Evolutionary conservation across 495 filamentous ascomycete species (phyloP), one percentile per base, ranked within the genome.

Genomic region (Hypoxylon cercidicola): DNA sequence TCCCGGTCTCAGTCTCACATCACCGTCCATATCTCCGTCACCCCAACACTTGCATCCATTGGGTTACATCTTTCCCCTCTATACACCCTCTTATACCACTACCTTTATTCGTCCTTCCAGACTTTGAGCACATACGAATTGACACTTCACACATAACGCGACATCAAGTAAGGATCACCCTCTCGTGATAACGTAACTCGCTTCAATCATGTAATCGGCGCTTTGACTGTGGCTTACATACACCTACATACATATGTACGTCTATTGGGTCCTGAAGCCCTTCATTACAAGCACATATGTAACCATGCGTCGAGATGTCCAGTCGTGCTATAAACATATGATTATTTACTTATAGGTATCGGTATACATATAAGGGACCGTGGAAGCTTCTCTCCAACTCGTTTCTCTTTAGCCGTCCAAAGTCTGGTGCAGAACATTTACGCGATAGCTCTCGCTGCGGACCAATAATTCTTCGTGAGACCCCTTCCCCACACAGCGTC

Each of bases 401-500:
- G 43, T 45, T 46, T 37, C 25, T 46, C 19, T n/a, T 64, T 28
- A 72, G 20, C 67, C 56, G 19, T 72, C 70, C 60, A 72, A 54
- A 21, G 70, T 78, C 68, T 82, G 79, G 16, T 79, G 75, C 60
- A 78, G 66, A 4, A 77, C 85, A 67, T 87, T 88, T 0, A 78
- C 74, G 39, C 84, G 62, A 75, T 90, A 91, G 48, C 79, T 82
- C 45, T 85, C 86, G 7, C 81, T 81, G 43, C 82, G 77, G 46
- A 75, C 75, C 28, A 92, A 67, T 70, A 94, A 68, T 67, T 91
- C 88, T 7, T 81, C 79, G 72, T 93, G 91, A 43, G 84, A 86
- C 0, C 92, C 91, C 35, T 73, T 70, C 62, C 93, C 90, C 46
- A 90, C 81, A 57, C 89, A 83, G 35, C 68, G 72, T 0, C 90